Percentiles rank a stretch among this genome's conserved stretches.
Conservation (phyloP, 306 rosid species). For the Fagus sylvatica region DNA sequence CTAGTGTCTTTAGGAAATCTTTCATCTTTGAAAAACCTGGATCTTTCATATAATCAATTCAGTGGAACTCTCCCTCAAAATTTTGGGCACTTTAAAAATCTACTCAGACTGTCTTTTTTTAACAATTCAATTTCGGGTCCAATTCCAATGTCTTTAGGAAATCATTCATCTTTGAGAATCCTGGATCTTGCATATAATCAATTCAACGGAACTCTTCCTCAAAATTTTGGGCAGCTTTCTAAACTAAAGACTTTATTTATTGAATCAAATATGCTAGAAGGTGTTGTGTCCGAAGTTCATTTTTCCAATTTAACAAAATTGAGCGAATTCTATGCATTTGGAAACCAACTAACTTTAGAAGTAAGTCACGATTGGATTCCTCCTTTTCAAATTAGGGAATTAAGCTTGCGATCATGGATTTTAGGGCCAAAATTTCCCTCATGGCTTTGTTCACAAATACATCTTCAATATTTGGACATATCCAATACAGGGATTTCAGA, state of each 20-base stretch:
- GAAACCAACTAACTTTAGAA: slow-evolving; percentile 10
- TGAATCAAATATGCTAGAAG: slow-evolving; percentile 18
- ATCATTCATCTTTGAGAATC: background rate
- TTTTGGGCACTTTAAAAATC: too few species aligned
- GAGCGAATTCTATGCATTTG: background rate
- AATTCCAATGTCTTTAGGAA: slow-evolving; percentile 2
- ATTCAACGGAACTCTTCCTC: slow-evolving; percentile 13
- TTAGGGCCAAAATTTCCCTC: slow-evolving; percentile 25
- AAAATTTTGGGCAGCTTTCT: slow-evolving; percentile 11
- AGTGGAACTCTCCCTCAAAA: slow-evolving; percentile 16
- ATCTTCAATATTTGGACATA: background rate
- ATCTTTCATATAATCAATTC: background rate
- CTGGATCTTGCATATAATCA: background rate
- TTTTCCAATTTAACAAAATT: background rate
- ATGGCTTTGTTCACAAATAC: slow-evolving; percentile 19
- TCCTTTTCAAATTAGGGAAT: fast-evolving
- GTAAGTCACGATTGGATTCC: slow-evolving; percentile 18
- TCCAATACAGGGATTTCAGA: slow-evolving; percentile 9
- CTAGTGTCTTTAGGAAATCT: background rate
- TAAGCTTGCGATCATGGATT: background rate
- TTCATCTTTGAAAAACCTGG: background rate
- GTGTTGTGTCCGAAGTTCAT: slow-evolving; percentile 26
- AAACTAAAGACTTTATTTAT: background rate
- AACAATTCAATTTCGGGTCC: background rate
- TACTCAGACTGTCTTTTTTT: too few species aligned